These are phyloP conservation scores for Antrodiella citrinella DNA, from an alignment of 768 basidiomycete genomes.

Conservation along the genomic window DNA sequence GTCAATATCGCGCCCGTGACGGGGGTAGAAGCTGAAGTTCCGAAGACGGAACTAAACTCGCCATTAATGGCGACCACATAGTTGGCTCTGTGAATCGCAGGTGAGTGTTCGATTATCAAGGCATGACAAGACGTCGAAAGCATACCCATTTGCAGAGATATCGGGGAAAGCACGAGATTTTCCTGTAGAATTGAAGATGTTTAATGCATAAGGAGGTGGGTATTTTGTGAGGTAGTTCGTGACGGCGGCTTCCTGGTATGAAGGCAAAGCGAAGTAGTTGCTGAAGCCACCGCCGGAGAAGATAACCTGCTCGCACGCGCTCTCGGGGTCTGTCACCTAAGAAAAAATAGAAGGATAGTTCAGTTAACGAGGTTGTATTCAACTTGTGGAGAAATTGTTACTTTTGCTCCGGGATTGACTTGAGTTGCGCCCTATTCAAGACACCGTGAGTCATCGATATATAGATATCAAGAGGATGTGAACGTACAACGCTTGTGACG, in stretches of 20 bases:
- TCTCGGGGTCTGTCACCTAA: constrained; percentile 24
- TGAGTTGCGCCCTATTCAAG: constrained; percentile 27
- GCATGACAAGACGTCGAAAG: background rate
- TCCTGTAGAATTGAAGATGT: constrained; percentile 49
- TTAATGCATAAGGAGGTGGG: constrained; percentile 36
- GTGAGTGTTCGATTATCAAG: constrained; percentile 55
- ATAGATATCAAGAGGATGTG: background rate
- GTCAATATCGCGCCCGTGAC: constrained; percentile 57
- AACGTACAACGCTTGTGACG: constrained; percentile 22
- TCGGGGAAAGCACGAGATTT: constrained; percentile 23
- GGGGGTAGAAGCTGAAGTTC: constrained; percentile 61
- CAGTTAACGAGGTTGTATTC: too few species aligned
- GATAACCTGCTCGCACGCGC: constrained; percentile 29
- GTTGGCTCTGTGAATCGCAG: constrained; percentile 45
- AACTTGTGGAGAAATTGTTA: too few species aligned
- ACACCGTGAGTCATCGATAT: background rate
- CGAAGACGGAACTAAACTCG: constrained; percentile 32
- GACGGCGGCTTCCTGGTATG: constrained; percentile 43
- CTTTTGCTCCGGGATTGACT: constrained; percentile 24
- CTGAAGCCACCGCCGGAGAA: constrained; percentile 77
- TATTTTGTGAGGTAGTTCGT: constrained; percentile 35
- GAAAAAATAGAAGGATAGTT: too few species aligned
- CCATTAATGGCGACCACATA: constrained; percentile 41
- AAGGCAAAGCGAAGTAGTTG: constrained; percentile 49
- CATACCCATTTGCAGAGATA: constrained; percentile 19